Evolutionary conservation across 108 stramenopile species (phyloP).

Genomic region (Stephanodiscus triporus): DNA sequence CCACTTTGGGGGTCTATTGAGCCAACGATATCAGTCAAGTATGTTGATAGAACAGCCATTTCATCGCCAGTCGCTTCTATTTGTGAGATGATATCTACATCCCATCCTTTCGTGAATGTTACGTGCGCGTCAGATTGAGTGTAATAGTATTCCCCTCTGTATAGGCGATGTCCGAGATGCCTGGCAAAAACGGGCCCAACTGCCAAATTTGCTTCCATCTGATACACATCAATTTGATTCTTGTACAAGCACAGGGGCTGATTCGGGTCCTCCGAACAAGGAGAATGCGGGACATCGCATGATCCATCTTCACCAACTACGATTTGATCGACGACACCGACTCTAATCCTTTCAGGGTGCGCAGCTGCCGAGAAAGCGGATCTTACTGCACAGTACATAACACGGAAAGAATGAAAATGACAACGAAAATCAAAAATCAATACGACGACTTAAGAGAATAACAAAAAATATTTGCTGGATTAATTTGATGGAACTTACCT

Average conservation of each 20-base stretch:
- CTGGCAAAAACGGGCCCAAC: constrained; percentile 67
- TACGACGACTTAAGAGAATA: background rate
- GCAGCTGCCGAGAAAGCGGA: constrained; percentile 65
- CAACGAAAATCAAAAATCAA: background rate
- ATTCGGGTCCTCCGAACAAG: constrained; percentile 40
- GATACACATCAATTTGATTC: constrained; percentile 53
- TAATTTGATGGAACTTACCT: constrained; percentile 1
- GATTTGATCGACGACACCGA: constrained; percentile 59
- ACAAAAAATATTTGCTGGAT: background rate
- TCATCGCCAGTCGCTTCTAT: constrained; percentile 61
- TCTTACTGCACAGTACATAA: constrained; percentile 48
- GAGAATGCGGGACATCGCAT: constrained; percentile 43
- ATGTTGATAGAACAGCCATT: constrained; percentile 68
- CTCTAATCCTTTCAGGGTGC: constrained; percentile 69
- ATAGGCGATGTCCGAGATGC: constrained; percentile 57
- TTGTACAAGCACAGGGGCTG: constrained; percentile 50
- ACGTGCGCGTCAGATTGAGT: constrained; percentile 87
- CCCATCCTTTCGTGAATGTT: constrained; percentile 75
- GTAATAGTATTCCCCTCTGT: constrained; percentile 72
- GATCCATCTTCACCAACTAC: constrained; percentile 47
- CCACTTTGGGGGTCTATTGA: constrained; percentile 50
- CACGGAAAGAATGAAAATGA: background rate
- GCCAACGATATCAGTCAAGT: constrained; percentile 56
- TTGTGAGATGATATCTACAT: constrained; percentile 62
- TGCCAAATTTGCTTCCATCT: constrained; percentile 54